Evolutionary conservation across 148 eudicot species (phyloP), one percentile per base, ranked within the genome.

Genomic region (Diospyros kaki): DNA sequence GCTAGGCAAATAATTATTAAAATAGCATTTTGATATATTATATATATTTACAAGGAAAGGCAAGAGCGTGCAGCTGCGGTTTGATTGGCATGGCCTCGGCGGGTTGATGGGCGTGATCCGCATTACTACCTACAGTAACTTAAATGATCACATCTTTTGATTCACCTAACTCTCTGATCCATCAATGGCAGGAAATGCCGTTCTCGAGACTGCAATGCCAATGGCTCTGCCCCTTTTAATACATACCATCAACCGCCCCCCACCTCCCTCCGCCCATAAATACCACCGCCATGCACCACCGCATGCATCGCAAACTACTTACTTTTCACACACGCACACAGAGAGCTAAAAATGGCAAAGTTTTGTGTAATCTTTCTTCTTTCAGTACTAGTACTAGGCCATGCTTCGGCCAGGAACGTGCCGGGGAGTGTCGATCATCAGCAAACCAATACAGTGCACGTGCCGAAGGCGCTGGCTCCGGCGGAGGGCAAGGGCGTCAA

Each of bases 291-390:
- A n/a, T 14, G 13, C 51, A n/a, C 51, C 14, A 65, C 8, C 51
- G 18, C 28, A 28, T 28, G 2, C 4, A 63, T 12, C 9, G 4
- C 43, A 38, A 28, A 9, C 14, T 40, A 13, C 11, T 3, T 63
- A 9, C 44, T 38, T 63, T 38, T 15, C 4, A 39, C 42, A 9
- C 2, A 4, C 9, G 1, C 9, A 46, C 55, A 66, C 39, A 64
- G 51, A 64, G 68, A 43, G 50, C 42, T 48, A 65, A 50, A 66
- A 44, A 68, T 68, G 71, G 58, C 56, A 50, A 68, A 68, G 5
- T n/a, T 5, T 54, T 1, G 9, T 28, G 71, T 50, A 0, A 5
- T 17, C 38, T 68, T 68, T 48, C 41, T 68, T 54, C 14, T 18
- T 3, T 44, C 69, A 66, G 5, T 18, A 2, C 40, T 50, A 18